Evolutionary conservation across 768 basidiomycete species (phyloP).

Genomic region (Tricholoma flavovirens): DNA sequence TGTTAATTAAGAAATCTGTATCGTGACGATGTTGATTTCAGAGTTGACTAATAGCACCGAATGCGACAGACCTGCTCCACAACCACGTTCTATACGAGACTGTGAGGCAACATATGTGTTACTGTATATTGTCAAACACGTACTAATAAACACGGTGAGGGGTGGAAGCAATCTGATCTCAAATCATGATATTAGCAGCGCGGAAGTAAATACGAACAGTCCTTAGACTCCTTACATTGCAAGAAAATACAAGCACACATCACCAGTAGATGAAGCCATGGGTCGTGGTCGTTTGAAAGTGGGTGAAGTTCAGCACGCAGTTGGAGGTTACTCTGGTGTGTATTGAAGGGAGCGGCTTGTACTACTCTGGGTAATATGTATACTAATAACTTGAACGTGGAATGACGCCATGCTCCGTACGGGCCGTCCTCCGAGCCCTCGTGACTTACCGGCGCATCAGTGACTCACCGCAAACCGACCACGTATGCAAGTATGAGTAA

Average conservation of each 20-base stretch:
- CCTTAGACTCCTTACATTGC: constrained; percentile 2
- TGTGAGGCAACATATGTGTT: not conserved
- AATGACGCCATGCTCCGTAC: no score
- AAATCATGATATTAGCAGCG: not conserved
- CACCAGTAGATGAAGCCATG: not conserved
- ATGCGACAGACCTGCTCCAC: constrained; percentile 5
- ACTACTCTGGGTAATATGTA: no score
- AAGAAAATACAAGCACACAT: constrained; percentile 6
- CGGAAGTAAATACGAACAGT: not conserved
- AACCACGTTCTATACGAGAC: constrained; percentile 5
- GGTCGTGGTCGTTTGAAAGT: not conserved
- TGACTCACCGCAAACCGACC: no score
- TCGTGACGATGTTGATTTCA: no score
- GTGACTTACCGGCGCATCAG: no score
- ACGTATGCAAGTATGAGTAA: no score
- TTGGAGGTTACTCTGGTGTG: no score
- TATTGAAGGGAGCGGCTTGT: no score
- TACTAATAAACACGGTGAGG: constrained; percentile 5
- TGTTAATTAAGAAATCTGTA: constrained; percentile 34
- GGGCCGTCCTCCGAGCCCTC: no score
- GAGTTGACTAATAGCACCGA: no score
- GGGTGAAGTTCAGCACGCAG: no score
- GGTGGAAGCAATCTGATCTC: constrained; percentile 3
- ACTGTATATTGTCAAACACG: not conserved
- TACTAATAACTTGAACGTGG: no score